phyloP scores from a whole-genome alignment of 805 yeast species.

The Barnettozyma californica region DNA sequence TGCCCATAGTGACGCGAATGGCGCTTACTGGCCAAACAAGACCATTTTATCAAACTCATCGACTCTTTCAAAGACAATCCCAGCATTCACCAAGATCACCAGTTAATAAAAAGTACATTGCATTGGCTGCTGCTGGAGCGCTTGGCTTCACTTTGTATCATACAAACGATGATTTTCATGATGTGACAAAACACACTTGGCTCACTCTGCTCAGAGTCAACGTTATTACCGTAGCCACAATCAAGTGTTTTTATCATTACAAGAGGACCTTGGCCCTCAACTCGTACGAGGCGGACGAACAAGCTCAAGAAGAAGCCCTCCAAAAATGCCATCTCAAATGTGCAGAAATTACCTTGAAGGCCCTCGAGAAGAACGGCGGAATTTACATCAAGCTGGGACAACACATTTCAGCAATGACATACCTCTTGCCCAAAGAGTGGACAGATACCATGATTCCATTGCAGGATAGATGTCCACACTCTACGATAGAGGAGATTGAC shows the following conservation, averaged over 20 bases:
- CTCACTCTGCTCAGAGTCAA: constrained; percentile 50
- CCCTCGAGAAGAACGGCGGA: constrained; percentile 85
- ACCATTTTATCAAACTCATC: background rate
- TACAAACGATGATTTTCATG: constrained; percentile 14
- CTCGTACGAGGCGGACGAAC: constrained; percentile 40
- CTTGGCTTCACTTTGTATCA: constrained; percentile 2
- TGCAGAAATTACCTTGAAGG: constrained; percentile 72
- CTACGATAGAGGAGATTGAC: constrained; percentile 63
- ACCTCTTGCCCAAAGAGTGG: constrained; percentile 90
- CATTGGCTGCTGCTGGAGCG: background rate
- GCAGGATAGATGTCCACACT: constrained; percentile 85
- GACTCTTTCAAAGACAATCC: background rate
- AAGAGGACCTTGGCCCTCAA: constrained; percentile 44
- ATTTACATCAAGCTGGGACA: constrained; percentile 93
- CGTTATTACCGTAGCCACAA: constrained; percentile 63
- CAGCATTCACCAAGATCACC: background rate
- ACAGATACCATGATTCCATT: constrained; percentile 89
- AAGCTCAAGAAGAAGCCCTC: constrained; percentile 40
- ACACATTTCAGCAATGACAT: constrained; percentile 88
- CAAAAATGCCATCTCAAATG: constrained; percentile 66
- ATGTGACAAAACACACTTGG: constrained; percentile 60
- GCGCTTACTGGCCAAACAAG: background rate
- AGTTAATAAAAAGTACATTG: background rate
- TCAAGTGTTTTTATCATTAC: constrained; percentile 69
- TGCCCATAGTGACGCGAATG: background rate